Evolutionary conservation across 768 basidiomycete genomes (phyloP).

Genomic region (Astraeus odoratus): DNA sequence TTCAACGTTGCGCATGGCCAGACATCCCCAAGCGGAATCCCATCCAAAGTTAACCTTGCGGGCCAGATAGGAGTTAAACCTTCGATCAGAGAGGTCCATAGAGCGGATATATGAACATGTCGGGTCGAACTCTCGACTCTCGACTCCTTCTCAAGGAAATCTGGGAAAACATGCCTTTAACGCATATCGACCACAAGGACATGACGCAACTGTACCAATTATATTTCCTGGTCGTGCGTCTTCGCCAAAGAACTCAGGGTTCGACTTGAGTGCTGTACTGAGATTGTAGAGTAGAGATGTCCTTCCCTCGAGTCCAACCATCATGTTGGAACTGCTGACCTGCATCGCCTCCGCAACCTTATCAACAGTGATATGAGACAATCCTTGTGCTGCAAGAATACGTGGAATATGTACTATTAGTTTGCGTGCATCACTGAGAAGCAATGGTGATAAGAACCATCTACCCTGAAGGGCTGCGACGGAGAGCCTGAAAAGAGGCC

Average conservation of each 20-base stretch:
- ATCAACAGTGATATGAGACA: constrained; percentile 56
- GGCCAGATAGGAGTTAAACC: constrained; percentile 91
- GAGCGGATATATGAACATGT: constrained; percentile 60
- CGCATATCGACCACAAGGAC: neutral
- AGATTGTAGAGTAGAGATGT: constrained; percentile 70
- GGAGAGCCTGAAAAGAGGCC: constrained; percentile 71
- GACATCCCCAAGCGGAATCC: constrained; percentile 80
- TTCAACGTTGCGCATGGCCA: constrained; percentile 73
- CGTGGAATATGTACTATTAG: constrained; percentile 8
- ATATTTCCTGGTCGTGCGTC: constrained; percentile 78
- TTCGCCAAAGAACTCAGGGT: constrained; percentile 63
- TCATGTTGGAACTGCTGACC: constrained; percentile 68
- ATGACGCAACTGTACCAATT: constrained; percentile 44
- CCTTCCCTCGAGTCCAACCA: constrained; percentile 88
- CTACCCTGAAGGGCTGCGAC: constrained; percentile 63
- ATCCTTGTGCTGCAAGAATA: constrained; percentile 52
- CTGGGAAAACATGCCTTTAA: constrained; percentile 28
- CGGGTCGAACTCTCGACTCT: constrained; percentile 32
- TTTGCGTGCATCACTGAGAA: neutral
- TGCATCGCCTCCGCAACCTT: constrained; percentile 69
- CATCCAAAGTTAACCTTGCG: constrained; percentile 56
- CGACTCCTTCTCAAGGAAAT: constrained; percentile 61
- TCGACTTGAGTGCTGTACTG: constrained; percentile 57
- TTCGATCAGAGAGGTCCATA: constrained; percentile 80
- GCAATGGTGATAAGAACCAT: constrained; percentile 46